Percentiles rank a stretch among this genome's conserved stretches.
phyloP scores from a whole-genome alignment of 768 basidiomycete species.

The Austroboletus eburneus region DNA sequence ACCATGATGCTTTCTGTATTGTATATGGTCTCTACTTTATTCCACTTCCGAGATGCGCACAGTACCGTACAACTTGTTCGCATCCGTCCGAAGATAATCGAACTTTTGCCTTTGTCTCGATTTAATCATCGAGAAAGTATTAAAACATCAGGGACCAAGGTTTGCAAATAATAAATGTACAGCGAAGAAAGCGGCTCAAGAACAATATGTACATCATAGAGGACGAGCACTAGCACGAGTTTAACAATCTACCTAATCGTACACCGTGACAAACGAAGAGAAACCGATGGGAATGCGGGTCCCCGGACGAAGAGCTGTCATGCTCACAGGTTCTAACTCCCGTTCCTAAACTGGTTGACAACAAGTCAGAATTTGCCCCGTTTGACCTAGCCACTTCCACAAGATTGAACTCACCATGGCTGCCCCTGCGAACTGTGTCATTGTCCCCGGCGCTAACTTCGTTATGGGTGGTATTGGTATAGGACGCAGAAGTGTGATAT shows the following conservation, averaged over 20 bases:
- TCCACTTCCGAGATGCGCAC: slow-evolving; percentile 16
- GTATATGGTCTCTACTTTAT: slow-evolving; percentile 28
- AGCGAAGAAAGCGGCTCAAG: not conserved
- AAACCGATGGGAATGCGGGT: not conserved
- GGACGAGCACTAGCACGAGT: not conserved
- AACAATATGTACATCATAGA: slow-evolving; percentile 11
- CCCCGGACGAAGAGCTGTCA: not conserved
- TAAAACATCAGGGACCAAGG: too few species aligned
- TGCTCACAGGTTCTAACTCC: slow-evolving; percentile 35
- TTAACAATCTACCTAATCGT: slow-evolving; percentile 16
- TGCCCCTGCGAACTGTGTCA: slow-evolving; percentile 36
- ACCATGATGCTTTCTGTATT: slow-evolving; percentile 28
- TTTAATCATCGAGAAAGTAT: too few species aligned
- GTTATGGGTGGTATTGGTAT: slow-evolving; percentile 41
- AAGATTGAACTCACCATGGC: slow-evolving; percentile 39
- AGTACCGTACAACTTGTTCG: slow-evolving; percentile 2
- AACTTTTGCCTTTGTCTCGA: slow-evolving; percentile 3
- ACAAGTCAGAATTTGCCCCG: slow-evolving; percentile 42
- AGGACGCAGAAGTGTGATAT: slow-evolving; percentile 49
- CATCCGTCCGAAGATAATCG: slow-evolving; percentile 21
- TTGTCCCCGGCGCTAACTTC: slow-evolving; percentile 45
- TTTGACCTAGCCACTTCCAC: slow-evolving; percentile 40
- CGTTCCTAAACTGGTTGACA: slow-evolving; percentile 44
- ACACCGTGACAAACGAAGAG: slow-evolving; percentile 19
- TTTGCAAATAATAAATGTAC: too few species aligned